Evolutionary conservation across 2,329 filamentous ascomycete genomes (phyloP).

Genomic region (Mycocentrospora acerina): DNA sequence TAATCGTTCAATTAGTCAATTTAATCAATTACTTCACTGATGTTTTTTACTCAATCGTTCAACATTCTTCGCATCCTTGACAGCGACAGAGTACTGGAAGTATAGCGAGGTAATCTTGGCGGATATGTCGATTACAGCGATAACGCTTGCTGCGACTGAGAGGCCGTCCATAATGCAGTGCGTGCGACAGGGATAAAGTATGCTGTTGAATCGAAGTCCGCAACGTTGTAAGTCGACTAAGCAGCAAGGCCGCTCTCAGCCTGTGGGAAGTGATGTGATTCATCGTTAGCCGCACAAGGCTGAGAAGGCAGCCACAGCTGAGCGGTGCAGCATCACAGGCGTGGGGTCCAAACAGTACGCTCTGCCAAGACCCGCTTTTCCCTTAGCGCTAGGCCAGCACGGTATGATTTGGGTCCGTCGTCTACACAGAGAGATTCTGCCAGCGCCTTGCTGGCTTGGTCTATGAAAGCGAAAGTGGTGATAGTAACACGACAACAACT

Average conservation of each 20-base stretch:
- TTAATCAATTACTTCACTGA: no score
- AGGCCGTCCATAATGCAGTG: slow-evolving; percentile 35
- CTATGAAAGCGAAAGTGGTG: no score
- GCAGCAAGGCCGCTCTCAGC: slow-evolving; percentile 9
- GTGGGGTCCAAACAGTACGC: no score
- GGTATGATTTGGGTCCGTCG: no score
- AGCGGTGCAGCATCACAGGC: no score
- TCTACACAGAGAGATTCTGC: no score
- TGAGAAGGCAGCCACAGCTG: slow-evolving; percentile 8
- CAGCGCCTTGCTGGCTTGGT: no score
- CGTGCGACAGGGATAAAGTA: not conserved
- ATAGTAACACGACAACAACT: no score
- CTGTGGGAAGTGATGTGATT: slow-evolving; percentile 6
- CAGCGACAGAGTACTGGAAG: slow-evolving; percentile 36
- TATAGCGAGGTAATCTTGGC: slow-evolving; percentile 40
- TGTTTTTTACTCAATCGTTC: no score
- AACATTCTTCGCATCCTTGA: slow-evolving; percentile 26
- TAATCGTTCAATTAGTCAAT: no score
- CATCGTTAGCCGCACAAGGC: slow-evolving; percentile 7
- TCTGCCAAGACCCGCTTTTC: no score
- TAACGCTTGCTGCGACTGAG: slow-evolving; percentile 39
- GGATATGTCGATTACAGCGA: slow-evolving; percentile 44
- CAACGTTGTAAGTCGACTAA: slow-evolving; percentile 3
- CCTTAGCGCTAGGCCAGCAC: no score
- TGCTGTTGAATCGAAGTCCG: slow-evolving; percentile 1